A percentile compares a stretch with the other conserved stretches of the same genome.
These are phyloP conservation scores for Phlyctochytrium arcticum DNA, from an alignment of 192 early-diverging fungal genomes.

Conservation along the genomic window DNA sequence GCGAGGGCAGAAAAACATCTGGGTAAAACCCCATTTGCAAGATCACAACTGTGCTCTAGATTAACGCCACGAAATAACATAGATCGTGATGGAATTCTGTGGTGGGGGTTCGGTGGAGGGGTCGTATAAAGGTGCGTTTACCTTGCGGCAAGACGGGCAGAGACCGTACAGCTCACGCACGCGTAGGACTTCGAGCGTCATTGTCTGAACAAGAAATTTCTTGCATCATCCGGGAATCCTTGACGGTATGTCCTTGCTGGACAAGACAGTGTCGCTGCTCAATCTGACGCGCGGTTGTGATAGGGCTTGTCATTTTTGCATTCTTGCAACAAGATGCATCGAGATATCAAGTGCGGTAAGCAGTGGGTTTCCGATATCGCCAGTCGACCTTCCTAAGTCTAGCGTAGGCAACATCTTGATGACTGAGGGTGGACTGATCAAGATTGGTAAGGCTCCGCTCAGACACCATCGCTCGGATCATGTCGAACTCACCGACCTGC, in stretches of 20 bases:
- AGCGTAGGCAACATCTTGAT: slow-evolving; percentile 68
- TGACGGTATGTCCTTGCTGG: slow-evolving; percentile 40
- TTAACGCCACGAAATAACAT: background rate
- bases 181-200: slow-evolving; percentile 38
- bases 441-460: slow-evolving; percentile 48
- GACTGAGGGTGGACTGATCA: slow-evolving; percentile 78
- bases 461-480: no score
- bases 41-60: no score
- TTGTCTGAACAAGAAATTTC: slow-evolving; percentile 41
- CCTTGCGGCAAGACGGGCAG: no score
- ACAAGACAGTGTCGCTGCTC: background rate
- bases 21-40: slow-evolving; percentile 33
- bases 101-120: slow-evolving; percentile 58
- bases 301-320: slow-evolving; percentile 45
- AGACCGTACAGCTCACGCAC: background rate
- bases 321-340: slow-evolving; percentile 46
- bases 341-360: slow-evolving; percentile 91
- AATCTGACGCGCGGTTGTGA: background rate
- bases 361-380: slow-evolving; percentile 11
- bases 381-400: slow-evolving; percentile 6
- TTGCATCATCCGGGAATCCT: slow-evolving; percentile 40
- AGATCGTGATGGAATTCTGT: slow-evolving; percentile 60
- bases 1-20: slow-evolving; percentile 49
- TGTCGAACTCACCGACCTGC: background rate
- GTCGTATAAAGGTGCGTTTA: slow-evolving; percentile 43